Base-by-base conservation (phyloP, 1,139 yeast species). In the Geotrichum fermentans region DNA sequence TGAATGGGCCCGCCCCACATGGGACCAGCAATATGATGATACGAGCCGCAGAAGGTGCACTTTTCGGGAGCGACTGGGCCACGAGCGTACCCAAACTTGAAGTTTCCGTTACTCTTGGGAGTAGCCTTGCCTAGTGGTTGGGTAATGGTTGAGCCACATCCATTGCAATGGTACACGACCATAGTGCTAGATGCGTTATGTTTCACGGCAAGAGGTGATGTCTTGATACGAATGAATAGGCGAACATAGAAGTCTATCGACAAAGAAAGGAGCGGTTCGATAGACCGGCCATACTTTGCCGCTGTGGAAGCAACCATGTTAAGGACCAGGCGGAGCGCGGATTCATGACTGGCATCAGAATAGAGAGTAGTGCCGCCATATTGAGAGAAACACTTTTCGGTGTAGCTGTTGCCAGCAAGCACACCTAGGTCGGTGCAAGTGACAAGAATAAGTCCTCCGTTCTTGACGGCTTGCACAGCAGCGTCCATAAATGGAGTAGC, bases 341-440 rank as follows among this genome's bases (percentile, higher is more conserved):
- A 85, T 66, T 92, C 99, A 67, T 92, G 98, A 43, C 92, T 84
- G 34, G 90, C 80, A 61, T 87, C 97, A 35, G 80, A 76, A 62
- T 87, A 80, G 60, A 83, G 72, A 38, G 90, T 82, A 50, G 81
- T 83, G 18, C 98, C 98, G n/a, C 98, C 98, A 64, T 92, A 92
- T 29, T 86, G 73, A 0, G 97, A 89, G 71, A 82, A 92, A 66
- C 97, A 92, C 66, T 92, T 92, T 60, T 92, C 99, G 0, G 97
- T 97, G 65, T 90, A 90, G 14, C 96, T 94, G 55, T 84, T 83
- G 5, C 98, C 98, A 0, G 97, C 98, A 49, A 92, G 73, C 0
- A 92, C 97, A 0, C 96, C 95, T 17, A 95, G 77, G 69, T 92
- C 99, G 0, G 99, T 92, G 66, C 98, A 94, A 0, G 99, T 92